Evolutionary conservation across 768 basidiomycete species (phyloP), one percentile per base, ranked within the genome.

Genomic region (Albatrellus ellisii): DNA sequence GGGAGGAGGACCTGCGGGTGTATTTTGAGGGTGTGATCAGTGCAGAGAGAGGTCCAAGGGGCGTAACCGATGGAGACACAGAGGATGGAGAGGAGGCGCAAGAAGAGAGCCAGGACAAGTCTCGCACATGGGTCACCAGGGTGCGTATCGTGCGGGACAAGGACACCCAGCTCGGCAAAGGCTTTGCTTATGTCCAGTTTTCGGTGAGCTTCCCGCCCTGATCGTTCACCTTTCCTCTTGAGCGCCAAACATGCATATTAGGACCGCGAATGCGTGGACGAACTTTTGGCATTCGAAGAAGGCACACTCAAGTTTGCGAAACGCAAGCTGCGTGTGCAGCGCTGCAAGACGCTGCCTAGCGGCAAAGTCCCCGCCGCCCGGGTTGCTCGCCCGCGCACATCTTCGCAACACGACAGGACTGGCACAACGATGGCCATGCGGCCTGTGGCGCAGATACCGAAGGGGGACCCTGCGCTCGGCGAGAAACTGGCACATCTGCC

Each of bases 261-360:
- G 92, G 89, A 95, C 50, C 77, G 79, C 1, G 77, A 79, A 58
- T 90, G 87, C 56, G 88, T 95, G 0, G 94, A 99, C 56, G 90
- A 97, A 62, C 59, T 97, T 33, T 67, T 99, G 26, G 86, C 86
- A 0, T 62, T 97, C 14, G 81, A 88, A 35, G 66, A 73, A 14
- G 63, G 58, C 34, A 83, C 80, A 50, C 75, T 97, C 57, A 89
- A 84, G 56, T 89, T 97, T 55, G 88, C 87, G 14, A 95, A 94
- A 59, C 86, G 90, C 49, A 89, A 81, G 53, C 68, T 97, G 3
- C 81, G 94, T 17, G 77, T 97, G 3, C 85, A 97, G 55, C 75
- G 85, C 27, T 97, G 90, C 66, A 94, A 89, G 58, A 77, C 75
- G n/a, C 39, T 75, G 18, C 64, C 73, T 15, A 66, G 73, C n/a